Conservation (phyloP, 1,284 basidiomycete genomes). For the Cutaneotrichosporon cutaneum region DNA sequence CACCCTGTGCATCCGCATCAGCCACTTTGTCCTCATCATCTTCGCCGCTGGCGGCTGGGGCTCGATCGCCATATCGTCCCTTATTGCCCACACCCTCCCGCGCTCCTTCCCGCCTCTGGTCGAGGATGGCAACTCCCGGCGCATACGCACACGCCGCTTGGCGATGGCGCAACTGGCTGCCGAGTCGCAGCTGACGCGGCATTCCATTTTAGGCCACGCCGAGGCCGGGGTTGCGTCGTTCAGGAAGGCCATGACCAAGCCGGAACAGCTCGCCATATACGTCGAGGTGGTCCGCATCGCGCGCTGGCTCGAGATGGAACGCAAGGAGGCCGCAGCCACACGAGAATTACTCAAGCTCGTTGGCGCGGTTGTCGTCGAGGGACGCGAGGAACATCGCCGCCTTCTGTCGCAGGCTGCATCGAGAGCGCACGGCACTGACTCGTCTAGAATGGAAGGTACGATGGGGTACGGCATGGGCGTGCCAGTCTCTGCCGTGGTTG, state of each 20-base stretch:
- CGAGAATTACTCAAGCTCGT: conserved; percentile 76
- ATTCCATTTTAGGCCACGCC: conserved; percentile 64
- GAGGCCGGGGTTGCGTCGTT: conserved; percentile 76
- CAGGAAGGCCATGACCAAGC: conserved; percentile 72
- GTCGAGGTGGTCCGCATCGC: conserved; percentile 71
- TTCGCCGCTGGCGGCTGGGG: conserved; percentile 89
- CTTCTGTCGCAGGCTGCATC: neutral
- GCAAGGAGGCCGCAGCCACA: conserved; percentile 82
- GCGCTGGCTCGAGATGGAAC: conserved; percentile 70
- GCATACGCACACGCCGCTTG: conserved; percentile 54
- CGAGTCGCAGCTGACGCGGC: conserved; percentile 67
- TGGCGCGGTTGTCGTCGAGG: conserved; percentile 68
- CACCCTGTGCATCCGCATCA: conserved; percentile 43
- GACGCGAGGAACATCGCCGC: conserved; percentile 34
- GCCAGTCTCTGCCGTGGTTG: conserved; percentile 54
- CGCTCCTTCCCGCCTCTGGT: conserved; percentile 48
- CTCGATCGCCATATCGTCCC: conserved; percentile 69
- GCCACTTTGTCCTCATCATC: conserved; percentile 60
- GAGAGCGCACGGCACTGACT: neutral
- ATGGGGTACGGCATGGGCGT: conserved; percentile 1
- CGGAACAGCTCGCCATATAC: conserved; percentile 69
- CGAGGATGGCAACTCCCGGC: conserved; percentile 13
- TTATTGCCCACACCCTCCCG: conserved; percentile 63
- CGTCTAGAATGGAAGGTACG: neutral
- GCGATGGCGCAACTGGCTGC: conserved; percentile 62